Percentiles rank a stretch among this genome's conserved stretches.
Evolutionary conservation across 352 stramenopile species (phyloP).

Genomic region (Aphanomyces invadans): DNA sequence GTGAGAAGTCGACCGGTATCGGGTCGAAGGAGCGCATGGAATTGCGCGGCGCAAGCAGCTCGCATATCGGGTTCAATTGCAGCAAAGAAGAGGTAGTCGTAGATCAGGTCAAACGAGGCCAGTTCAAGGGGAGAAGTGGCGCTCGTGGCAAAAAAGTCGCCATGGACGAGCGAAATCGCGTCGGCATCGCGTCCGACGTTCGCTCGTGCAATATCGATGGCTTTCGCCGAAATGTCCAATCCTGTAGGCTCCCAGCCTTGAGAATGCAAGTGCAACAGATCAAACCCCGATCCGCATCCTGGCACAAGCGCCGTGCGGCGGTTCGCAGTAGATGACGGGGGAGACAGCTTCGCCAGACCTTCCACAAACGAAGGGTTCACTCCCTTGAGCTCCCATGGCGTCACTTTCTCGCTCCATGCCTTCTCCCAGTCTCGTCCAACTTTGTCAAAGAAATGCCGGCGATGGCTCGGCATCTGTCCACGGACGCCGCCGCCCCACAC

Average conservation of each 20-base stretch:
- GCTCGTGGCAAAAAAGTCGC: conserved; percentile 3
- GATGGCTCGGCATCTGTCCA: not conserved
- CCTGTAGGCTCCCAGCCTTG: conserved; percentile 11
- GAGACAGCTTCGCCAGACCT: not conserved
- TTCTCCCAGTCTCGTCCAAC: conserved; percentile 13
- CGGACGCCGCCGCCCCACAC: not conserved
- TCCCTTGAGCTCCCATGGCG: conserved; percentile 14
- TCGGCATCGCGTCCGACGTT: not conserved
- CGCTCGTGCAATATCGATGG: not conserved
- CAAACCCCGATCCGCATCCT: conserved; percentile 16
- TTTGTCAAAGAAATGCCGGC: conserved; percentile 15
- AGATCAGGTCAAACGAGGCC: conserved; percentile 12
- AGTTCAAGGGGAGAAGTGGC: not conserved
- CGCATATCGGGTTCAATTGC: conserved; percentile 16
- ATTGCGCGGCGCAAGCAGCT: not conserved
- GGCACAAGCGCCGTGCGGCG: not conserved
- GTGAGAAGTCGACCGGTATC: not conserved
- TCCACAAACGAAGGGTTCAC: conserved; percentile 20
- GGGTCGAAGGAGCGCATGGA: conserved; percentile 8
- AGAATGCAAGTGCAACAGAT: conserved; percentile 10
- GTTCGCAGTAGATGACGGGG: too few species aligned
- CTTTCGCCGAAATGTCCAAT: conserved; percentile 12
- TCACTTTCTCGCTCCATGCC: conserved; percentile 10
- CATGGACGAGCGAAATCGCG: not conserved
- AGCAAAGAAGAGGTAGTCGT: conserved; percentile 23